Conservation (phyloP, 225 moss, liverwort and hornwort genomes). For the Marchantia polymorpha region DNA sequence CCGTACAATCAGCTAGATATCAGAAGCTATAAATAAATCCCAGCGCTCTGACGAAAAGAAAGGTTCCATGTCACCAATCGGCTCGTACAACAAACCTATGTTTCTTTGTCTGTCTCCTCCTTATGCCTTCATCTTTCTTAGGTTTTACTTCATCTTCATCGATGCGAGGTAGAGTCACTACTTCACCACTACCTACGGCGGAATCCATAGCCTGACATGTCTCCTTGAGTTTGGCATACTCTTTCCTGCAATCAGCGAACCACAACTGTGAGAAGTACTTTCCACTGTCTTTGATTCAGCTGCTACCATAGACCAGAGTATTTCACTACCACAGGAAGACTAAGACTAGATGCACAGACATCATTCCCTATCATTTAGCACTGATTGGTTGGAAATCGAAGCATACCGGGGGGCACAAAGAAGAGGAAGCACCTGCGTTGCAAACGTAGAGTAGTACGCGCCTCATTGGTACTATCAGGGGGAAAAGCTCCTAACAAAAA, state of each 20-base stretch:
- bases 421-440: conserved; percentile 73
- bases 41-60: no score
- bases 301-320: background rate
- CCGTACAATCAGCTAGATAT: no score
- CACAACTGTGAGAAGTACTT: background rate
- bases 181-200: conserved; percentile 79
- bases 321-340: background rate
- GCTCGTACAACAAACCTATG: conserved; percentile 20
- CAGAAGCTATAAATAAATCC: no score
- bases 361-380: background rate
- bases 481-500: conserved; percentile 82
- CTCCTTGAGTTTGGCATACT: conserved; percentile 82
- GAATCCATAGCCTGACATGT: conserved; percentile 82
- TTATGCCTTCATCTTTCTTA: conserved; percentile 17
- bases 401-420: conserved; percentile 36
- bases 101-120: conserved; percentile 29
- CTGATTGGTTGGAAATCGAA: conserved; percentile 34
- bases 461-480: conserved; percentile 70
- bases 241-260: conserved; percentile 50
- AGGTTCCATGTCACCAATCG: background rate
- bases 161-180: conserved; percentile 71
- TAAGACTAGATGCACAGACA: background rate
- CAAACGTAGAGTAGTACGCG: conserved; percentile 76
- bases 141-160: conserved; percentile 44
- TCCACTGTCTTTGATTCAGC: background rate